phyloP scores from a whole-genome alignment of 305 asterid species.

The Rubia tinctorum region DNA sequence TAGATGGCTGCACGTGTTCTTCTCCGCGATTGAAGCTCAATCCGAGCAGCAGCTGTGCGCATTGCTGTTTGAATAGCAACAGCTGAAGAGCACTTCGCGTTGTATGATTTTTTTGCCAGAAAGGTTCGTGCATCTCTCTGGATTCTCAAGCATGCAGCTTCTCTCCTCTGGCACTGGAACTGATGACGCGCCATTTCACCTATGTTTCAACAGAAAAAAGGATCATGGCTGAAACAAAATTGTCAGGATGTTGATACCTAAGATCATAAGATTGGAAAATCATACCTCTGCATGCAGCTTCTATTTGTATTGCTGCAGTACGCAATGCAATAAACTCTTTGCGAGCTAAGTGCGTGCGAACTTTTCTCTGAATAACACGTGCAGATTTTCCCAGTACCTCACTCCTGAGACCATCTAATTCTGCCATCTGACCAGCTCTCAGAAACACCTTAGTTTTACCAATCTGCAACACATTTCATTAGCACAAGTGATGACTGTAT shows the following conservation, averaged over 20 bases:
- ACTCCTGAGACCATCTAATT: constrained; percentile 59
- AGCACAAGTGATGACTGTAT: not conserved
- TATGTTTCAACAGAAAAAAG: constrained; percentile 19
- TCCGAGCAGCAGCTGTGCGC: constrained; percentile 62
- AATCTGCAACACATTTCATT: constrained; percentile 47
- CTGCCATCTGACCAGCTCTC: constrained; percentile 98
- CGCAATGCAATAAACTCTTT: constrained; percentile 45
- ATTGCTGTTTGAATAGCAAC: constrained; percentile 61
- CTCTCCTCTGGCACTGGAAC: constrained; percentile 51
- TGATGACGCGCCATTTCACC: constrained; percentile 57
- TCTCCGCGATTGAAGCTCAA: constrained; percentile 43
- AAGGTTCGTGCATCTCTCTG: constrained; percentile 63
- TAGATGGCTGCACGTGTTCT: constrained; percentile 43
- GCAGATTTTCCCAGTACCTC: constrained; percentile 82
- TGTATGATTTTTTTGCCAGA: constrained; percentile 45
- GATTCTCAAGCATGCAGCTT: constrained; percentile 63
- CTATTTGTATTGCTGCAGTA: constrained; percentile 51
- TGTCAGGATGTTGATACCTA: not conserved
- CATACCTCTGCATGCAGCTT: constrained; percentile 82
- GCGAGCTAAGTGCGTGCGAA: constrained; percentile 47
- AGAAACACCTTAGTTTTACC: constrained; percentile 92
- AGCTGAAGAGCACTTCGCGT: constrained; percentile 42
- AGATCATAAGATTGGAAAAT: not conserved
- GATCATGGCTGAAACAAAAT: not conserved
- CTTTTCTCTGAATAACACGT: constrained; percentile 57